These are phyloP conservation scores for Rhamnella rubrinervis DNA, from an alignment of 331 rosid genomes.

Conservation along the genomic window DNA sequence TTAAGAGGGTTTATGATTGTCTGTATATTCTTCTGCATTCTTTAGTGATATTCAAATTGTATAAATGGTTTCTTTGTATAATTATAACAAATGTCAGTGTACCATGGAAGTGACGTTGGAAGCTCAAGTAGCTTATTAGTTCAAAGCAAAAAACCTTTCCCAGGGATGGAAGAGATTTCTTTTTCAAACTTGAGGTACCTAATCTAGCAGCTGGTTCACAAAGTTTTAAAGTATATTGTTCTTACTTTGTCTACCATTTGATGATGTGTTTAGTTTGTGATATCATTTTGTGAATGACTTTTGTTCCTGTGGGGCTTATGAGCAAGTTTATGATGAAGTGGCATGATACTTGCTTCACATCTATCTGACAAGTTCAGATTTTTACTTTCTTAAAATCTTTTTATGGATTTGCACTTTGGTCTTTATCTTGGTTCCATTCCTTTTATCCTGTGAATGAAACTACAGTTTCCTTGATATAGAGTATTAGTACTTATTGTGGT, in stretches of 20 bases:
- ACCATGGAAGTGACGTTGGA: not conserved
- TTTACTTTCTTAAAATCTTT: not conserved
- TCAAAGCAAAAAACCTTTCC: not conserved
- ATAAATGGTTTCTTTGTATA: not conserved
- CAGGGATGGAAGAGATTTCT: not conserved
- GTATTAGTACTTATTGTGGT: not conserved
- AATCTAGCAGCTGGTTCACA: not conserved
- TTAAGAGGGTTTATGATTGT: not conserved
- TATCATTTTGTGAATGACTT: not conserved
- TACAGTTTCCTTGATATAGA: not conserved
- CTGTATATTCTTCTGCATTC: not conserved
- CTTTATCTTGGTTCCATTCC: not conserved
- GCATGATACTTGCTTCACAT: no score
- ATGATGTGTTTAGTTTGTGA: not conserved
- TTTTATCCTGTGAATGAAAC: not conserved
- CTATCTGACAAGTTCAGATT: no score
- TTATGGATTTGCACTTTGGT: not conserved
- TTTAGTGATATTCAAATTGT: not conserved
- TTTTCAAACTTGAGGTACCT: not conserved
- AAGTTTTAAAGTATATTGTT: not conserved
- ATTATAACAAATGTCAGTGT: not conserved
- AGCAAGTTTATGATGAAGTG: no score
- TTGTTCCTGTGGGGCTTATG: not conserved
- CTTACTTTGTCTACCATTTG: not conserved
- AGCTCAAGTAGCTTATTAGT: not conserved